Evolutionary conservation across 148 eudicot species (phyloP), one percentile per base, ranked within the genome.

Genomic region (Persicaria maculosa): DNA sequence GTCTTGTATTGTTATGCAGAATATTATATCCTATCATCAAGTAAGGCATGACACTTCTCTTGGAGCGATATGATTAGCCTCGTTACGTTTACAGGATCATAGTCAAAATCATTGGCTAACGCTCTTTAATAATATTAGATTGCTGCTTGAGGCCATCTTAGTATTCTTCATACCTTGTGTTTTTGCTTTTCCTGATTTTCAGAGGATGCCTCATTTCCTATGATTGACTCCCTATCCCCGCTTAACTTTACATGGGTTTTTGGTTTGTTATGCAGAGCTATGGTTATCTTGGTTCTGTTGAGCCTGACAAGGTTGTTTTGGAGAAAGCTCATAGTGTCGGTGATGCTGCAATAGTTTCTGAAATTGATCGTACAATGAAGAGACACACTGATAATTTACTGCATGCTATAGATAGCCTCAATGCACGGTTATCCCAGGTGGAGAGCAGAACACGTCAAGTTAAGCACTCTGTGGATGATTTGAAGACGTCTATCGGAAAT

Each of bases 391-490:
- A 92, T 74, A 84, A 83, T 74, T 43, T 95, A 72, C 79, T 92
- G 67, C 93, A 88, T 81, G 89, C 90, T 68, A 77, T 95, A 74
- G 93, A 92, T 77, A 81, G 87, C 74, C 79, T 92, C 62, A 87
- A 92, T 84, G 90, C 93, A 19, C 84, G 96, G 44, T 69, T 95
- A 74, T 80, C 96, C 64, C 96, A 92, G 84, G 78, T 94, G 80
- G 98, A 94, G 80, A 86, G 81, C 64, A 86, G 96, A 80, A 87
- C 85, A 68, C 85, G 86, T 64, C 80, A 84, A 58, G 83, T 95
- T 75, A 97, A 95, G 80, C 78, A 87, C 75, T 85, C 91, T n/a
- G 72, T 95, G 74, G 93, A 92, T 87, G 97, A 95, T 74, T 71
- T 95, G 86, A 95, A 89, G 85, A 62, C 80, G 22, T 81, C 88